phyloP scores from a whole-genome alignment of 345 rosid species.

The Populus tremula region DNA sequence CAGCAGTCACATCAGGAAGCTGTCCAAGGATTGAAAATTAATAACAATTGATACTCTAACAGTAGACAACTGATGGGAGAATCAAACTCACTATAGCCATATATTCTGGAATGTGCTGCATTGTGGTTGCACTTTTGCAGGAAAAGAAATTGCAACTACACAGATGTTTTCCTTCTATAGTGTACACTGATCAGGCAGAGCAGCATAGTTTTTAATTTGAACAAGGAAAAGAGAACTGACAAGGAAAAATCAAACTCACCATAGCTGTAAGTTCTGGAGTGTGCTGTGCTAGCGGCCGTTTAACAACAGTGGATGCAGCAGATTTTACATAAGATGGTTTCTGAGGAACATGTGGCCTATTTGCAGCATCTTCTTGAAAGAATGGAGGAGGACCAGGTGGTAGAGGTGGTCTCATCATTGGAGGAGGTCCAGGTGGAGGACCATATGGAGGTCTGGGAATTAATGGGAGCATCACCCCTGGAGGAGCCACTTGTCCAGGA shows the following conservation, averaged over 20 bases:
- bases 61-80: not conserved
- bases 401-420: slow-evolving; percentile 93
- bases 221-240: not conserved
- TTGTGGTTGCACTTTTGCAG: not conserved
- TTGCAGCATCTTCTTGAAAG: slow-evolving; percentile 47
- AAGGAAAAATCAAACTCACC: slow-evolving; percentile 42
- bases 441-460: slow-evolving; percentile 85
- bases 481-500: slow-evolving; percentile 48
- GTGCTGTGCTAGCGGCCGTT: slow-evolving; percentile 97
- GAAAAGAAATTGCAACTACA: not conserved
- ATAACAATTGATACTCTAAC: not conserved
- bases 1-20: not conserved
- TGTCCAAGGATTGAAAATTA: not conserved
- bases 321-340: slow-evolving; percentile 96
- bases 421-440: slow-evolving; percentile 80
- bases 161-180: not conserved
- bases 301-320: slow-evolving; percentile 96
- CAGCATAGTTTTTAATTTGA: not conserved
- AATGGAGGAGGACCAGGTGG: slow-evolving; percentile 93
- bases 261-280: slow-evolving; percentile 93
- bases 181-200: not conserved
- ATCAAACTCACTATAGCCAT: not conserved
- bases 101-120: not conserved
- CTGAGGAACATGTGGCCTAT: slow-evolving; percentile 54
- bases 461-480: slow-evolving; percentile 68